These are phyloP conservation scores for Phytophthora boehmeriae DNA, from an alignment of 352 stramenopile species.

Conservation along the genomic window DNA sequence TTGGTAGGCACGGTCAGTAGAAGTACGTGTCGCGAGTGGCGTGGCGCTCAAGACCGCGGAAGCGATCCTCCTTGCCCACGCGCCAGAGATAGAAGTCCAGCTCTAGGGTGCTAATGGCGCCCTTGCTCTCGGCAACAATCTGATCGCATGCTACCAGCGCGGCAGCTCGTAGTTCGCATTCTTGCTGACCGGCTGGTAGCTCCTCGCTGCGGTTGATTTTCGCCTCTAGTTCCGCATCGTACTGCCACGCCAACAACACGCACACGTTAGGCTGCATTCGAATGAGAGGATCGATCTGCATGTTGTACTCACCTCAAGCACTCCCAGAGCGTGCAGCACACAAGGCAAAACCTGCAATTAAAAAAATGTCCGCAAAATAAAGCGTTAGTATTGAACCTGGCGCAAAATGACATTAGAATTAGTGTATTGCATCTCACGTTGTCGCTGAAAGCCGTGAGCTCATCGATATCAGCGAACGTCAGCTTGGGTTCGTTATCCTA, in stretches of 20 bases:
- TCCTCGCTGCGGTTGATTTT: slow-evolving; percentile 56
- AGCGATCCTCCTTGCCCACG: slow-evolving; percentile 74
- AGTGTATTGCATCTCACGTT: slow-evolving; percentile 44
- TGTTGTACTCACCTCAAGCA: slow-evolving; percentile 58
- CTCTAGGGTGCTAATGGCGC: slow-evolving; percentile 46
- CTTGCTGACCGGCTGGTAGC: slow-evolving; percentile 44
- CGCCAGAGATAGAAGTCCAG: slow-evolving; percentile 80
- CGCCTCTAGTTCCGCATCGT: slow-evolving; percentile 52
- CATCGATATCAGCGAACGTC: slow-evolving; percentile 62
- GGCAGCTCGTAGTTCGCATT: slow-evolving; percentile 73
- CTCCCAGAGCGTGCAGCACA: slow-evolving; percentile 69
- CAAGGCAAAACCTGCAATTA: slow-evolving; percentile 64
- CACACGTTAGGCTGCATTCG: background rate
- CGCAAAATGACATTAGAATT: background rate
- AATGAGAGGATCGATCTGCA: background rate
- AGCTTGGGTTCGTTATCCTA: slow-evolving; percentile 57
- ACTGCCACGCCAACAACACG: slow-evolving; percentile 39
- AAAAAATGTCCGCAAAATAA: too few relatives aligned
- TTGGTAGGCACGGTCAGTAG: slow-evolving; percentile 43
- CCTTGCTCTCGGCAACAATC: slow-evolving; percentile 64
- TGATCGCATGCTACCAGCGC: slow-evolving; percentile 70
- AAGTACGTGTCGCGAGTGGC: slow-evolving; percentile 74
- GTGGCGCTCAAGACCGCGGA: slow-evolving; percentile 72
- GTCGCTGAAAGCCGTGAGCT: slow-evolving; percentile 70
- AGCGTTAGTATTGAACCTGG: too few relatives aligned